Conservation (phyloP, 768 basidiomycete genomes). For the Tricholomella constricta region DNA sequence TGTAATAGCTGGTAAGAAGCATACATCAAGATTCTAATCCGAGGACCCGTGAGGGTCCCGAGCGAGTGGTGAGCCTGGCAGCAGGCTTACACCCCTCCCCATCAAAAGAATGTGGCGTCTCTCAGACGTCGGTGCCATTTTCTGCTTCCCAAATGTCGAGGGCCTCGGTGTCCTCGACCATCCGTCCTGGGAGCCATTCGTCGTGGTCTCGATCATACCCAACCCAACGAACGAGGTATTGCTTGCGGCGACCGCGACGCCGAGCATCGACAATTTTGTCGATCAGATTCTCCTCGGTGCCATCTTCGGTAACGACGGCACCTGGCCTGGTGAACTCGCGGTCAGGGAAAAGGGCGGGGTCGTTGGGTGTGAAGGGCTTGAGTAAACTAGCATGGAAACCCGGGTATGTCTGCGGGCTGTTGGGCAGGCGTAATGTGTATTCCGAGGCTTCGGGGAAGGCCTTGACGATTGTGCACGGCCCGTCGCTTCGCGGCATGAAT, state of each 20-base stretch:
- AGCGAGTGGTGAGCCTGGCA: too few relatives aligned
- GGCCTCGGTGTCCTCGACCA: conserved; percentile 22
- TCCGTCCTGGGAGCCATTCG: conserved; percentile 24
- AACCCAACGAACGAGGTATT: conserved; percentile 32
- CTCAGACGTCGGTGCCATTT: background rate
- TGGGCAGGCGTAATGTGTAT: conserved; percentile 12
- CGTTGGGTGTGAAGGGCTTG: conserved; percentile 6
- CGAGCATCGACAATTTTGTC: conserved; percentile 30
- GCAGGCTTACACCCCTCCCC: conserved; percentile 16
- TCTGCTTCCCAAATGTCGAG: conserved; percentile 19
- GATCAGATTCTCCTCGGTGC: conserved; percentile 23
- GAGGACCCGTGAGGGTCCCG: too few relatives aligned
- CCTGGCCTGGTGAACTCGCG: conserved; percentile 16
- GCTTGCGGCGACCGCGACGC: conserved; percentile 17
- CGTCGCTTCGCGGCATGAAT: conserved; percentile 41
- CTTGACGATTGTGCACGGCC: conserved; percentile 22
- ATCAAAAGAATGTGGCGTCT: background rate
- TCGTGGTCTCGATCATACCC: conserved; percentile 27
- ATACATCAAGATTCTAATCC: too few relatives aligned
- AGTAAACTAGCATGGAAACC: background rate
- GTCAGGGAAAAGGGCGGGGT: conserved; percentile 26
- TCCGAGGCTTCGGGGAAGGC: conserved; percentile 6
- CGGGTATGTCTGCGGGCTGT: background rate
- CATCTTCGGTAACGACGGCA: conserved; percentile 25
- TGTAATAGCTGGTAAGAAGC: too few relatives aligned